These are phyloP conservation scores for Phalaenopsis hybrid DNA, from an alignment of 116 monocot species.

Conservation along the genomic window DNA sequence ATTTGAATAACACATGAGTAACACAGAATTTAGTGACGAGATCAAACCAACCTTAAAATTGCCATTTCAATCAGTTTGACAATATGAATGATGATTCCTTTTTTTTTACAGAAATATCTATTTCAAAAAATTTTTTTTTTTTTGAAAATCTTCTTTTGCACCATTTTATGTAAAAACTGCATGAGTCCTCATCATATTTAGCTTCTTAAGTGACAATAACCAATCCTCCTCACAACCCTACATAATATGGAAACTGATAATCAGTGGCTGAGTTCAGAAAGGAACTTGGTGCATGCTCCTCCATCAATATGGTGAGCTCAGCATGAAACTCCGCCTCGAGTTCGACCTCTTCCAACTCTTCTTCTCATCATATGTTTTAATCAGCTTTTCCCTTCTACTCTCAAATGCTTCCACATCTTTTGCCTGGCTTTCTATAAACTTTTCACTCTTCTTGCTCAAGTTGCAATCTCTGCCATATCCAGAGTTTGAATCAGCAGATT, in stretches of 20 bases:
- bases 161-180: too few relatives aligned
- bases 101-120: too few relatives aligned
- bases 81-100: too few relatives aligned
- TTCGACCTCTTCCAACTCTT: slow-evolving; percentile 32
- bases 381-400: slow-evolving; percentile 26
- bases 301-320: slow-evolving; percentile 28
- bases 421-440: background rate
- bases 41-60: too few relatives aligned
- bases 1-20: too few relatives aligned
- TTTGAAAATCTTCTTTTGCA: too few relatives aligned
- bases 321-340: slow-evolving; percentile 35
- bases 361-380: slow-evolving; percentile 16
- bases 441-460: slow-evolving; percentile 12
- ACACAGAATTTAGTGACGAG: too few relatives aligned
- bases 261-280: slow-evolving; percentile 20
- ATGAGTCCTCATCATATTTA: too few relatives aligned
- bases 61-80: too few relatives aligned
- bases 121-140: too few relatives aligned
- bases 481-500: slow-evolving; percentile 24
- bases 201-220: too few relatives aligned
- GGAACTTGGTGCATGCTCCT: slow-evolving; percentile 20
- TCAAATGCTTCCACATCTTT: slow-evolving; percentile 34
- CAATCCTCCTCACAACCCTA: background rate
- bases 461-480: slow-evolving; percentile 42
- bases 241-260: background rate